Percentiles rank a stretch among this genome's conserved stretches.
Conservation (phyloP, 345 rosid genomes). For the Lumnitzera racemosa region DNA sequence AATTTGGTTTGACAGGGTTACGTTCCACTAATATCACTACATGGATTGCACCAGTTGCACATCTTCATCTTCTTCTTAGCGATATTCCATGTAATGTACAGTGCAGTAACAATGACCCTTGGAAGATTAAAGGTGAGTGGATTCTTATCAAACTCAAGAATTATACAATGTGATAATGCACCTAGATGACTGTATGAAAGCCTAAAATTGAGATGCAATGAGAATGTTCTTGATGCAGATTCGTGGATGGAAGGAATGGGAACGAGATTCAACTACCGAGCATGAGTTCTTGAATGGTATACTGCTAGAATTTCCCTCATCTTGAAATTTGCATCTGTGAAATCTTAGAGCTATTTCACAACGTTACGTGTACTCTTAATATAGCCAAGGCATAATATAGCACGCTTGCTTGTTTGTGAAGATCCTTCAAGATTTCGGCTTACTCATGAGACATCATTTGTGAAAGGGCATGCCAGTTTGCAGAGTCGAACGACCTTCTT, state of each 20-base stretch:
- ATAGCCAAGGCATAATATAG: background rate
- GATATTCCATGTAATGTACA: slow-evolving; percentile 75
- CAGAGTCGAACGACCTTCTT: slow-evolving; percentile 46
- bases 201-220: background rate
- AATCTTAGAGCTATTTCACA: background rate
- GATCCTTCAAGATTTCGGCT: slow-evolving; percentile 84
- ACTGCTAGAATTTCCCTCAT: background rate
- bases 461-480: slow-evolving; percentile 50
- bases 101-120: slow-evolving; percentile 76
- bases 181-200: background rate
- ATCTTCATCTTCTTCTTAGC: slow-evolving; percentile 94
- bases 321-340: background rate
- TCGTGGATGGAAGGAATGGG: slow-evolving; percentile 93
- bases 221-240: slow-evolving; percentile 38
- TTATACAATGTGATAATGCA: background rate
- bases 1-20: slow-evolving; percentile 35
- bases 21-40: slow-evolving; percentile 66
- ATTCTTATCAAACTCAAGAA: background rate
- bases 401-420: slow-evolving; percentile 12
- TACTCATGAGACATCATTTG: slow-evolving; percentile 91
- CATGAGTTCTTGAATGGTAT: slow-evolving; percentile 34
- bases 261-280: slow-evolving; percentile 31
- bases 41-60: slow-evolving; percentile 87
- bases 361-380: background rate
- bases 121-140: slow-evolving; percentile 74